A percentile compares a stretch with the other conserved stretches of the same genome.
Conservation (phyloP, 2,329 filamentous ascomycete genomes). For the Ascocoryne sarcoides region DNA sequence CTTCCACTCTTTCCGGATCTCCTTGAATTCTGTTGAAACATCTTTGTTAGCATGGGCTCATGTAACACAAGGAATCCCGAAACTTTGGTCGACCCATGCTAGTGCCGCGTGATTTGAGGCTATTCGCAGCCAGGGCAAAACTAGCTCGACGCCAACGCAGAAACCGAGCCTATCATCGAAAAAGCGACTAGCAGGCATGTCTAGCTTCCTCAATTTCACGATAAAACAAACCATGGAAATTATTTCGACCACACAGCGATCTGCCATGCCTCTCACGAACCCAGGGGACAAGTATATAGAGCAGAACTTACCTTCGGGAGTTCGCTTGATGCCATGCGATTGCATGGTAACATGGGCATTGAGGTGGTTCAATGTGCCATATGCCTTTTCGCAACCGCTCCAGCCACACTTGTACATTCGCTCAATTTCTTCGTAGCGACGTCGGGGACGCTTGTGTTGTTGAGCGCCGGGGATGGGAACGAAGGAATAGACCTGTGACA, state of each 20-base stretch:
- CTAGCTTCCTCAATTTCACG: too few relatives aligned
- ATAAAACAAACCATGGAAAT: too few relatives aligned
- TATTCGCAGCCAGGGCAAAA: constrained; percentile 36
- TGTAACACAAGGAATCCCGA: constrained; percentile 26
- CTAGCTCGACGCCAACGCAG: constrained; percentile 39
- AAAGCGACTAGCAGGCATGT: not conserved
- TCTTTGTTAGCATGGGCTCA: constrained; percentile 20
- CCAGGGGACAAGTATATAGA: not conserved
- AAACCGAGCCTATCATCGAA: not conserved
- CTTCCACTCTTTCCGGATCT: constrained; percentile 99
- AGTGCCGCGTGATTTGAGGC: constrained; percentile 31
- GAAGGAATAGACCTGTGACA: constrained; percentile 89
- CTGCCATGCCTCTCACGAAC: too few relatives aligned
- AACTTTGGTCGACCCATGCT: constrained; percentile 32
- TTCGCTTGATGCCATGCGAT: constrained; percentile 87
- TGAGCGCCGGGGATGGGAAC: constrained; percentile 95
- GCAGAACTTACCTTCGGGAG: constrained; percentile 79
- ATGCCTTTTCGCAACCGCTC: constrained; percentile 98
- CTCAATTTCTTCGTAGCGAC: constrained; percentile 96
- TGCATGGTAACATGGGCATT: constrained; percentile 99
- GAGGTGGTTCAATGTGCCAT: constrained; percentile 92
- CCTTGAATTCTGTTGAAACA: constrained; percentile 81
- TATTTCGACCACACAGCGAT: too few relatives aligned
- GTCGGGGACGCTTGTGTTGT: constrained; percentile 89
- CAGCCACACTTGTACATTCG: constrained; percentile 99